Conservation (phyloP, 345 rosid species). For the Salix arbutifolia region DNA sequence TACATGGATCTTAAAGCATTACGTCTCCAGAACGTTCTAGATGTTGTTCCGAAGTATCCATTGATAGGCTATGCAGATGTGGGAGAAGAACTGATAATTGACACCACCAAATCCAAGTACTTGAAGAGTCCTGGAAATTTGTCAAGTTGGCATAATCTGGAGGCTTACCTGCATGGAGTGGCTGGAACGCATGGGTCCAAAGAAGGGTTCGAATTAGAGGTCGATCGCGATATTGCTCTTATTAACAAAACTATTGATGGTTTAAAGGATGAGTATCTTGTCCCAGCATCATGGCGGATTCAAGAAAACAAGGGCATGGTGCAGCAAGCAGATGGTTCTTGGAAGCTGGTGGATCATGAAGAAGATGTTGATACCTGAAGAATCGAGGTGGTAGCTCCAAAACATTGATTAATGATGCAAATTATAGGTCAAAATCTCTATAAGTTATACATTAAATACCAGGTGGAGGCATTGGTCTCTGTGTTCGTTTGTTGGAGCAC, state of each 20-base stretch:
- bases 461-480: too few species aligned
- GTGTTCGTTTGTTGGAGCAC: too few species aligned
- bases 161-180: conserved; percentile 13
- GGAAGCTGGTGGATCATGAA: conserved; percentile 43
- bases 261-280: conserved; percentile 39
- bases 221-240: background rate
- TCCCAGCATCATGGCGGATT: conserved; percentile 50
- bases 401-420: background rate
- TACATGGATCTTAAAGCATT: background rate
- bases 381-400: background rate
- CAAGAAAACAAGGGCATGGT: conserved; percentile 48
- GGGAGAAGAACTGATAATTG: conserved; percentile 7
- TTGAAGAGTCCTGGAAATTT: conserved; percentile 2
- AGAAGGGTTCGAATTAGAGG: conserved; percentile 4
- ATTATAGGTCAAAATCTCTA: too few species aligned
- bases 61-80: conserved; percentile 3
- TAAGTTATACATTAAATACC: too few species aligned
- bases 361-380: background rate
- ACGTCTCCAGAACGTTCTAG: background rate
- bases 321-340: conserved; percentile 45
- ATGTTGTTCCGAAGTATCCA: conserved; percentile 8
- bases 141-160: conserved; percentile 13
- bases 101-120: conserved; percentile 3
- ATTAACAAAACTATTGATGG: conserved; percentile 10
- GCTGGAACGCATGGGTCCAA: conserved; percentile 16